Evolutionary conservation across 805 yeast species (phyloP).

Genomic region (Yarrowia alimentaria): DNA sequence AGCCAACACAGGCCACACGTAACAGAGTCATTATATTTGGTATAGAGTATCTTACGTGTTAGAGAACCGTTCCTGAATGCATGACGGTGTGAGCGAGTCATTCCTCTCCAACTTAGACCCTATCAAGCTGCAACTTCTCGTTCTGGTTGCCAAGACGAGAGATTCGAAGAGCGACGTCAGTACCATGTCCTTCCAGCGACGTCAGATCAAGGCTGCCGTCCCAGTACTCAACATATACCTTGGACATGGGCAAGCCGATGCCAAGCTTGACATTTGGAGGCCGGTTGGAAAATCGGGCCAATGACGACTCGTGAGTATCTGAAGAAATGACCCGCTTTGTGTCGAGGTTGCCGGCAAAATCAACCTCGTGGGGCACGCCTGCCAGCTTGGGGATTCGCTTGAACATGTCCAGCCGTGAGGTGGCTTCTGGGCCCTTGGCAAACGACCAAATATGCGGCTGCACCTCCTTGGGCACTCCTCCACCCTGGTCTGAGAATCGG

Average conservation of each 20-base stretch:
- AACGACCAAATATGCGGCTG: constrained; percentile 80
- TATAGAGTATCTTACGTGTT: constrained; percentile 14
- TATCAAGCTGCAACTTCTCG: constrained; percentile 65
- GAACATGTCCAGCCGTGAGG: constrained; percentile 36
- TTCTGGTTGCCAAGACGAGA: constrained; percentile 72
- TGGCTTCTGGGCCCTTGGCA: constrained; percentile 46
- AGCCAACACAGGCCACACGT: too few relatives aligned
- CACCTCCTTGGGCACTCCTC: constrained; percentile 67
- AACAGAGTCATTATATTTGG: constrained; percentile 10
- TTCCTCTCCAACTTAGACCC: constrained; percentile 49
- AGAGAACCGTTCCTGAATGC: constrained; percentile 13
- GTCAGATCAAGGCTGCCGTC: constrained; percentile 83
- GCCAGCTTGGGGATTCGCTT: constrained; percentile 38
- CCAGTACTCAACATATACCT: constrained; percentile 95
- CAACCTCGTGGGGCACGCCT: constrained; percentile 38
- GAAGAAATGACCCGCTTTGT: constrained; percentile 27
- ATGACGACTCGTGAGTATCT: constrained; percentile 46
- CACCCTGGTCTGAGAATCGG: constrained; percentile 85
- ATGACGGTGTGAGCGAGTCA: constrained; percentile 9
- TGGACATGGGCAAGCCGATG: constrained; percentile 87
- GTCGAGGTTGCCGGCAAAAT: constrained; percentile 29
- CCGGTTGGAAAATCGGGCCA: constrained; percentile 64
- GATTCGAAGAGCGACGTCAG: constrained; percentile 78
- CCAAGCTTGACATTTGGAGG: constrained; percentile 77
- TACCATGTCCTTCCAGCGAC: constrained; percentile 86